phyloP scores from a whole-genome alignment of 768 basidiomycete genomes.

The Nevesoporus exiguus region DNA sequence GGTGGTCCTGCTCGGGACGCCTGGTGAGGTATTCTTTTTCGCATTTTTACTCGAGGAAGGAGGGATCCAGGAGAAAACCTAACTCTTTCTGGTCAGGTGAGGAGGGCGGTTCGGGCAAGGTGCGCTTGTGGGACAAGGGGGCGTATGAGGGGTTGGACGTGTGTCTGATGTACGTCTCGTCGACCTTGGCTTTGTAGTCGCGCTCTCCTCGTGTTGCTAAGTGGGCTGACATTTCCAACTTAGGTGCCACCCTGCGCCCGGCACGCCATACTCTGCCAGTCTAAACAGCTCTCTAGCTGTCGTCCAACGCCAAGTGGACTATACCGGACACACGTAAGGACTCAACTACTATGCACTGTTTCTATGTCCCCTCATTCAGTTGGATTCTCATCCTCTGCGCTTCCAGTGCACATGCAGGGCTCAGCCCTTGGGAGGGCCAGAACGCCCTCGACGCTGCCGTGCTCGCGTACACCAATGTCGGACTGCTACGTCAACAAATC shows the following conservation, averaged over 20 bases:
- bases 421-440: constrained; percentile 83
- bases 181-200: neutral
- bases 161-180: constrained; percentile 60
- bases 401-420: constrained; percentile 67
- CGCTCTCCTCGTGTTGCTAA: neutral
- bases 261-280: constrained; percentile 61
- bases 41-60: neutral
- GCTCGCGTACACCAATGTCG: constrained; percentile 74
- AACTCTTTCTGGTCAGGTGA: constrained; percentile 4
- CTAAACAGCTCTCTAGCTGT: constrained; percentile 64
- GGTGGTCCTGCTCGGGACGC: constrained; percentile 71
- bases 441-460: constrained; percentile 87
- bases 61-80: neutral
- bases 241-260: constrained; percentile 82
- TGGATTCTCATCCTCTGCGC: neutral
- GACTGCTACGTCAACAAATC: constrained; percentile 78
- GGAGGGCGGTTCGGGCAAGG: constrained; percentile 75
- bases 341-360: neutral
- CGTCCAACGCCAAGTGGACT: constrained; percentile 57
- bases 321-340: constrained; percentile 70
- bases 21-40: constrained; percentile 43
- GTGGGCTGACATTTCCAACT: neutral
- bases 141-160: constrained; percentile 73
- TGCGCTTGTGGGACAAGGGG: constrained; percentile 59
- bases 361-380: neutral